Percentiles rank a stretch among this genome's conserved stretches.
phyloP scores from a whole-genome alignment of 2,329 filamentous ascomycete species.

The Diaporthe citriasiana region DNA sequence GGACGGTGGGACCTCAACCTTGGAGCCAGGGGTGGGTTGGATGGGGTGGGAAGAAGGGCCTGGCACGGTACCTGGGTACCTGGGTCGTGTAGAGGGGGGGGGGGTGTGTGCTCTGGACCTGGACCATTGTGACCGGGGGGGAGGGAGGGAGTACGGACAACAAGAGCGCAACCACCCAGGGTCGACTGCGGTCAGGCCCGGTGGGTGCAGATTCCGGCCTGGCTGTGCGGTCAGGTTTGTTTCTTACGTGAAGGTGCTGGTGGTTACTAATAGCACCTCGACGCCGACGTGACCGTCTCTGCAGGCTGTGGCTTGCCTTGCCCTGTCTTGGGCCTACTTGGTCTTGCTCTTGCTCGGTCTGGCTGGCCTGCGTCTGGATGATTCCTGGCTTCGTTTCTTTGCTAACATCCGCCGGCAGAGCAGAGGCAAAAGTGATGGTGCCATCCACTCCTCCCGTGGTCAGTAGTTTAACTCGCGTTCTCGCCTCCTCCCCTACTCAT shows the following conservation, averaged over 20 bases:
- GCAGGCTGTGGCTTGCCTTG: slow-evolving; percentile 14
- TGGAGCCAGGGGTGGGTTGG: slow-evolving; percentile 35
- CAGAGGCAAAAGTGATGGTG: neutral
- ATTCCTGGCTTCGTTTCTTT: neutral
- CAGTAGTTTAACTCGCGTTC: neutral
- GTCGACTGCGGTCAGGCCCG: slow-evolving; percentile 38
- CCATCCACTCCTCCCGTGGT: neutral
- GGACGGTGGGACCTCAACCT: slow-evolving; percentile 41
- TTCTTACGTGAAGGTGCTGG: slow-evolving; percentile 29
- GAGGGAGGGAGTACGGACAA: slow-evolving; percentile 1
- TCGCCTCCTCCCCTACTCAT: slow-evolving; percentile 10
- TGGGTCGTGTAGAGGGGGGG: neutral
- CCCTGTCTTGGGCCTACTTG: neutral
- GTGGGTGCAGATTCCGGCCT: slow-evolving; percentile 38
- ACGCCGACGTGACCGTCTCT: slow-evolving; percentile 23
- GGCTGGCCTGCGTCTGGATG: slow-evolving; percentile 1
- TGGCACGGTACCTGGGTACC: slow-evolving; percentile 25
- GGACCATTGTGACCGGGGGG: slow-evolving; percentile 3
- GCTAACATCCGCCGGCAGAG: slow-evolving; percentile 20
- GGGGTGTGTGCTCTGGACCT: slow-evolving; percentile 23
- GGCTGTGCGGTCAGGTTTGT: slow-evolving; percentile 39
- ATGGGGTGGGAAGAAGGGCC: slow-evolving; percentile 16
- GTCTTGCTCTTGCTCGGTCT: neutral
- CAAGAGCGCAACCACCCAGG: neutral
- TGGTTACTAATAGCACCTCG: slow-evolving; percentile 30